phyloP scores from a whole-genome alignment of 2,329 filamentous ascomycete genomes.

The Cytospora paraplurivora region DNA sequence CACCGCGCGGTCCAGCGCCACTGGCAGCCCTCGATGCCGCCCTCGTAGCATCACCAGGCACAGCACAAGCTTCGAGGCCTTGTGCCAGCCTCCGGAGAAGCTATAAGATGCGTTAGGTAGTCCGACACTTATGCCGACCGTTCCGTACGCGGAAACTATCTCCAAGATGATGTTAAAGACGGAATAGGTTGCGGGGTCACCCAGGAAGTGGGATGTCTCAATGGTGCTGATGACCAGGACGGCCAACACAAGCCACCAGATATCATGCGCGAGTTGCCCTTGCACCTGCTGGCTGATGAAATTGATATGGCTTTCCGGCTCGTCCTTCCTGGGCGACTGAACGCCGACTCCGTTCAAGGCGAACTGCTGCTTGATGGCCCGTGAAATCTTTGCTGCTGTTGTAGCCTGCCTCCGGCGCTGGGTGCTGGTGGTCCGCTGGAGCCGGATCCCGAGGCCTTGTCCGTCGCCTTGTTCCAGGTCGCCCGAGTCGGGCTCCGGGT shows the following conservation, averaged over 20 bases:
- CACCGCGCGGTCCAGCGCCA: constrained; percentile 57
- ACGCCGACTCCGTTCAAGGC: constrained; percentile 50
- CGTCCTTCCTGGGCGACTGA: constrained; percentile 28
- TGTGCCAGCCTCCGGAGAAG: constrained; percentile 57
- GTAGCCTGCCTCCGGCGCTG: constrained; percentile 27
- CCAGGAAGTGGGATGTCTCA: constrained; percentile 56
- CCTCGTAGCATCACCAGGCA: constrained; percentile 59
- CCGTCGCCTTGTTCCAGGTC: constrained; percentile 14
- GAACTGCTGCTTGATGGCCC: constrained; percentile 42
- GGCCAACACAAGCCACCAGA: constrained; percentile 65
- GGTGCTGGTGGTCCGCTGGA: constrained; percentile 2
- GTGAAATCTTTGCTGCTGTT: constrained; percentile 37
- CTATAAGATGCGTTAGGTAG: constrained; percentile 54
- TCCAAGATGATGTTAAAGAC: constrained; percentile 63
- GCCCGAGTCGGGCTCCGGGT: constrained; percentile 25
- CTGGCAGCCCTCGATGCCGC: constrained; percentile 56
- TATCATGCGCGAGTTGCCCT: constrained; percentile 63
- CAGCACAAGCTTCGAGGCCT: constrained; percentile 57
- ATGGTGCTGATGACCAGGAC: constrained; percentile 62
- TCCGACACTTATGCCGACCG: constrained; percentile 60
- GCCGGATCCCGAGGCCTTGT: background rate
- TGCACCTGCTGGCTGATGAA: constrained; percentile 59
- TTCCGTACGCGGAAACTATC: constrained; percentile 59
- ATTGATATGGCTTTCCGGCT: constrained; percentile 44
- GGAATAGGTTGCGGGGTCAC: constrained; percentile 54